Evolutionary conservation across 345 rosid genomes (phyloP), one percentile per base, ranked within the genome.

Genomic region (Anacardium occidentale): DNA sequence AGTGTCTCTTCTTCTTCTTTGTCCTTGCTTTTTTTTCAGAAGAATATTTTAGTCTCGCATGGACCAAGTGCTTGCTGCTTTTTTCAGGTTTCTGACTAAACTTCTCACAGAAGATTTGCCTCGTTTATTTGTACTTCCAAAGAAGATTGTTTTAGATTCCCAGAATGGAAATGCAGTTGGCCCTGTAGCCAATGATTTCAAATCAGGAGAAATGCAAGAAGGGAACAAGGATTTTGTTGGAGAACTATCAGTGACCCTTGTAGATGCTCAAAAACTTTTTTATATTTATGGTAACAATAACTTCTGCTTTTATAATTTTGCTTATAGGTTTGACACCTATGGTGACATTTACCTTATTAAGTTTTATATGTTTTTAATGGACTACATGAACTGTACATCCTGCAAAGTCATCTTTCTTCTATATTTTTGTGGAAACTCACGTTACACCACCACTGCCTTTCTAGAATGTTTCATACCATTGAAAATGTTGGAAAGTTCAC

Each of bases 71-170:
- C 26, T 66, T 73, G 1, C 65, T 77, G 60, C 54, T 34, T 57
- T 70, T 65, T 66, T 70, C 76, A 95, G 98, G 98, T 92, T 95
- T 84, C 87, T 95, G 86, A 92, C 77, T 51, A 92, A 95, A 78
- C 92, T 92, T 81, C 91, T 92, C 53, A 95, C 98, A 22, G 97
- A 80, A 83, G 98, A 95, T 83, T 78, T 92, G 90, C 99, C 99
- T 68, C 85, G 80, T 69, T 73, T 92, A 75, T 95, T 95, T 85
- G 98, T 92, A 69, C 97, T 97, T 40, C 99, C 99, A 71, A 92
- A 92, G 85, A 95, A 92, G 88, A 95, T 95, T 76, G 97, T 95
- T 72, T 83, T 95, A 85, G 99, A 95, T 86, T 95, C 92, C 75
- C 93, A 91, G 60, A 91, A 91, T 75, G 99, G 96, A 69, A 88